Conservation (phyloP, 768 basidiomycete species). For the Boletus pseudo-olivaceus region DNA sequence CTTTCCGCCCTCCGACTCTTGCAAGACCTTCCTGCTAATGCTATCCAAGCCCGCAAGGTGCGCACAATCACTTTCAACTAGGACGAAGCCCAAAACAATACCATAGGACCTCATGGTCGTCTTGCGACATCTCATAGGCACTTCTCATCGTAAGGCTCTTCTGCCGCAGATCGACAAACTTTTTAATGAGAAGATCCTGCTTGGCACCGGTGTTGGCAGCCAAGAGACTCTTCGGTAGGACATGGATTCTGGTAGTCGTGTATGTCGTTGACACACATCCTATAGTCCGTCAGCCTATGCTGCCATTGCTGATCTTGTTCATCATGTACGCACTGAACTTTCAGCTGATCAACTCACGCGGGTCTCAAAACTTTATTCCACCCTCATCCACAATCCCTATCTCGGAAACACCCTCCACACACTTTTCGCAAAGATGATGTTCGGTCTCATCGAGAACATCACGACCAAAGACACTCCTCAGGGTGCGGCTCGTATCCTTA, state of each 20-base stretch:
- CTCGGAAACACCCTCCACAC: constrained; percentile 80
- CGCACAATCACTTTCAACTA: not conserved
- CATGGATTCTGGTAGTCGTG: not conserved
- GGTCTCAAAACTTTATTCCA: constrained; percentile 81
- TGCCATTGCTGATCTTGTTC: constrained; percentile 88
- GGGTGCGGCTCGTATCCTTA: constrained; percentile 66
- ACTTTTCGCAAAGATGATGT: constrained; percentile 89
- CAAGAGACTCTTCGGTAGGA: constrained; percentile 79
- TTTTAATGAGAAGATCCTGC: constrained; percentile 83
- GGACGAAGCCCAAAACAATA: not conserved
- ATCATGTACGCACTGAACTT: constrained; percentile 84
- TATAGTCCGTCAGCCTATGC: constrained; percentile 75
- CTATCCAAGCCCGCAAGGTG: constrained; percentile 79
- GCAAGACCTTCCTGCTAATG: constrained; percentile 89
- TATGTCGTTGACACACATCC: constrained; percentile 3
- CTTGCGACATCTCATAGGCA: constrained; percentile 82
- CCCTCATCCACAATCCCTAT: constrained; percentile 85
- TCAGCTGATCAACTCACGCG: constrained; percentile 69
- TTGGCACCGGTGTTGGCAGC: constrained; percentile 80
- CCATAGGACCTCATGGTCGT: constrained; percentile 86
- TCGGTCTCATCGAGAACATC: constrained; percentile 82
- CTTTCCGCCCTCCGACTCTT: constrained; percentile 80
- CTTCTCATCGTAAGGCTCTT: constrained; percentile 73
- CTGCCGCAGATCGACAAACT: constrained; percentile 84
- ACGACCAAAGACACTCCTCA: constrained; percentile 68